Percentiles rank a stretch among this genome's conserved stretches.
Evolutionary conservation across 2,329 filamentous ascomycete genomes (phyloP).

Genomic region (Fusarium sp.): DNA sequence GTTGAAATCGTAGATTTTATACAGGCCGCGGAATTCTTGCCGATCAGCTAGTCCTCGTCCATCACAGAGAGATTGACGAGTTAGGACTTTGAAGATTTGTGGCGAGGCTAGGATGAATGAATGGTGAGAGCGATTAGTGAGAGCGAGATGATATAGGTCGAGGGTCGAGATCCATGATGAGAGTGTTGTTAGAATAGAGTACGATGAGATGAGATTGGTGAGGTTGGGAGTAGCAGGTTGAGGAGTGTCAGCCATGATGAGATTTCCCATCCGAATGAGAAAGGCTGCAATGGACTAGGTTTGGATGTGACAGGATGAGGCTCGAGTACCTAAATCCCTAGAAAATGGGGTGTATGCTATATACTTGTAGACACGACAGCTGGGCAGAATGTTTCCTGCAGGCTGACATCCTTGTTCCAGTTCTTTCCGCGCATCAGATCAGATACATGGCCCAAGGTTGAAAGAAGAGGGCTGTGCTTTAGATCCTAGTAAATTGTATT

Average conservation of each 20-base stretch:
- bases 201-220: conserved; percentile 20
- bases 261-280: neutral
- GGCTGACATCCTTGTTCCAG: neutral
- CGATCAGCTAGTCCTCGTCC: conserved; percentile 20
- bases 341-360: neutral
- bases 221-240: neutral
- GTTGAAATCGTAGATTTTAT: neutral
- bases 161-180: conserved; percentile 30
- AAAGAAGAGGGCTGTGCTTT: neutral
- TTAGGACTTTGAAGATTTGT: conserved; percentile 7
- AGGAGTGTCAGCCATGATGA: neutral
- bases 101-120: conserved; percentile 1
- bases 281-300: neutral
- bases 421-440: neutral
- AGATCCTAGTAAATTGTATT: neutral
- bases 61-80: conserved; percentile 25
- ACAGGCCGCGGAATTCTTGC: neutral
- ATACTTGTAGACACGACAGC: neutral
- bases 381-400: neutral
- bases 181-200: conserved; percentile 25
- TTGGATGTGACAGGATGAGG: neutral
- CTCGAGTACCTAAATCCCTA: neutral
- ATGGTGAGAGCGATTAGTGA: conserved; percentile 8
- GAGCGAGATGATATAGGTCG: conserved; percentile 24
- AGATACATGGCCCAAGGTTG: neutral